phyloP scores from a whole-genome alignment of 2,329 filamentous ascomycete species.

The Penicillium decumbens region DNA sequence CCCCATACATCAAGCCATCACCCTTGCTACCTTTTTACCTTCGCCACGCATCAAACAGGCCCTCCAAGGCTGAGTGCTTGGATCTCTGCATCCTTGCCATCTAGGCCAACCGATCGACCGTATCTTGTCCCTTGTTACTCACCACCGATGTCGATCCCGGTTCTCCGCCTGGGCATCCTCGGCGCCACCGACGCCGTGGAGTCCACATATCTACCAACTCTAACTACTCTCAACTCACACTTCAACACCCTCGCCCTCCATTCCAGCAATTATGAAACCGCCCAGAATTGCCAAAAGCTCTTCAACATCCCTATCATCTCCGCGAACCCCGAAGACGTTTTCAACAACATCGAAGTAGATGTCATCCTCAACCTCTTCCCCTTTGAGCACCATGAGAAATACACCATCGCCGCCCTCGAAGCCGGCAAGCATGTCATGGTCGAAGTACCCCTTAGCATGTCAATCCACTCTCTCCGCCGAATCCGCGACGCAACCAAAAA shows the following conservation, averaged over 20 bases:
- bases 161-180: slow-evolving; percentile 35
- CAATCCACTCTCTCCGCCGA: slow-evolving; percentile 42
- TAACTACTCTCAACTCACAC: slow-evolving; percentile 41
- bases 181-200: slow-evolving; percentile 46
- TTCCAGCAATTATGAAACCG: slow-evolving; percentile 31
- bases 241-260: slow-evolving; percentile 50
- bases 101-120: background rate
- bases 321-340: slow-evolving; percentile 38
- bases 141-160: slow-evolving; percentile 18
- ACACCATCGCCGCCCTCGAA: slow-evolving; percentile 51
- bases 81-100: background rate
- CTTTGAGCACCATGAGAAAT: slow-evolving; percentile 53
- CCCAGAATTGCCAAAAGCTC: slow-evolving; percentile 3
- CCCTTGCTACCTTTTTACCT: background rate
- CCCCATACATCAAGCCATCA: background rate
- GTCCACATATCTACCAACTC: slow-evolving; percentile 51
- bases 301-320: slow-evolving; percentile 31
- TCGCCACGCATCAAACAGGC: background rate
- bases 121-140: background rate
- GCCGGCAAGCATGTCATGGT: slow-evolving; percentile 55
- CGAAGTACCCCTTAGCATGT: slow-evolving; percentile 56
- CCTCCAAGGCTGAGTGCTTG: background rate
- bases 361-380: slow-evolving; percentile 53
- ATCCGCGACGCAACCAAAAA: slow-evolving; percentile 45
- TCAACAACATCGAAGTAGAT: slow-evolving; percentile 44